A percentile compares a stretch with the other conserved stretches of the same genome.
These are phyloP conservation scores for Chloranthus sessilifolius DNA, from an alignment of 164 flowering plant species.

Conservation along the genomic window DNA sequence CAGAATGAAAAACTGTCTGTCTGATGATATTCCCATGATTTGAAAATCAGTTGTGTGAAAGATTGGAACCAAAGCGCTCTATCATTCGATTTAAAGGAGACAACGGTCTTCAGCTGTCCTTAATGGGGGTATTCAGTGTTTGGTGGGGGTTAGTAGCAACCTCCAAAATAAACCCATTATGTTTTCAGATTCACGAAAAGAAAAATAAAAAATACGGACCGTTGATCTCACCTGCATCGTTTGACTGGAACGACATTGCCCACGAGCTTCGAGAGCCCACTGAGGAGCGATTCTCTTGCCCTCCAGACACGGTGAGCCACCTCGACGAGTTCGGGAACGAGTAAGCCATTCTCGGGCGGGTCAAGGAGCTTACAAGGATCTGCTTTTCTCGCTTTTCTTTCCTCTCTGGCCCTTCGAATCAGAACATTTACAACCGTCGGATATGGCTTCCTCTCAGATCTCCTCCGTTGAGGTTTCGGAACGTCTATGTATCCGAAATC, in stretches of 20 bases:
- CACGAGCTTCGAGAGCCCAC: constrained; percentile 44
- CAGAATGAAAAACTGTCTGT: too few species aligned
- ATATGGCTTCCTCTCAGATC: constrained; percentile 63
- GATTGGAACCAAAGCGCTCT: too few species aligned
- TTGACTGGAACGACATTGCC: constrained; percentile 34
- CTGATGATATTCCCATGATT: too few species aligned
- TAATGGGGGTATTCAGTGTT: too few species aligned
- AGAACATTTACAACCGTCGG: constrained; percentile 64
- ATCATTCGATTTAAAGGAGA: too few species aligned
- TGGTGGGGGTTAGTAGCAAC: too few species aligned
- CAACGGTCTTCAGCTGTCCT: too few species aligned
- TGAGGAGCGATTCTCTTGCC: constrained; percentile 41
- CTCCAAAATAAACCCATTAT: background rate
- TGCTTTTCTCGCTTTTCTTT: constrained; percentile 37
- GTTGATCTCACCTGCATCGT: constrained; percentile 50
- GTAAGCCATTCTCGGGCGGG: constrained; percentile 62
- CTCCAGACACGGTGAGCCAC: constrained; percentile 57
- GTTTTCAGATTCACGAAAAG: background rate
- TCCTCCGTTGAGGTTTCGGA: constrained; percentile 40
- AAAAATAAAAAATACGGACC: background rate
- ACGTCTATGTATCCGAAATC: constrained; percentile 41
- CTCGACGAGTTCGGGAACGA: constrained; percentile 55
- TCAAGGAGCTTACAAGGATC: constrained; percentile 52
- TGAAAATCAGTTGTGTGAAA: too few species aligned
- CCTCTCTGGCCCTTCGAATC: constrained; percentile 52